Evolutionary conservation across 345 rosid genomes (phyloP).

Genomic region (Clausena lansium): DNA sequence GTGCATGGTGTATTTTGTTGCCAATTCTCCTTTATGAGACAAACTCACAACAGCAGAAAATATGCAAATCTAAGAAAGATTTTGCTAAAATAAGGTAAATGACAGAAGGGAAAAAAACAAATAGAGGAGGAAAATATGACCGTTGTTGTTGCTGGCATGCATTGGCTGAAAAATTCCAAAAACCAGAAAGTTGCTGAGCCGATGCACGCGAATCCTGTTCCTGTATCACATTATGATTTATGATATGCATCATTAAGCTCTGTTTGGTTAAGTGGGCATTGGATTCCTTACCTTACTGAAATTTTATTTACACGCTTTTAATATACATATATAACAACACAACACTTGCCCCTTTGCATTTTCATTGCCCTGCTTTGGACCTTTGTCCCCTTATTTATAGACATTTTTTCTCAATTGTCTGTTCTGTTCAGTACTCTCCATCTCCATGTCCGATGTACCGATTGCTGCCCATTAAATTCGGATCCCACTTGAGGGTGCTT

Average conservation of each 20-base stretch:
- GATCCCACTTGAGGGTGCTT: background rate
- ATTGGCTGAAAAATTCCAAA: background rate
- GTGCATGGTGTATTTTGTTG: background rate
- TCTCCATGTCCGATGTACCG: background rate
- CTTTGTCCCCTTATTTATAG: constrained; percentile 32
- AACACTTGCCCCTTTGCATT: constrained; percentile 7
- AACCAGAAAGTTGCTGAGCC: background rate
- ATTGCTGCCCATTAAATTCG: background rate
- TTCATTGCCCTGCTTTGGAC: constrained; percentile 16
- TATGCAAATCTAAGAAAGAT: constrained; percentile 8
- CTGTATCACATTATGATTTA: background rate
- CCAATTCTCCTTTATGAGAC: background rate
- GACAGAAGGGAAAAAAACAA: background rate
- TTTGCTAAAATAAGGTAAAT: background rate
- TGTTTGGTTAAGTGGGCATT: constrained; percentile 23
- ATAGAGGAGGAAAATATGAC: too few species aligned
- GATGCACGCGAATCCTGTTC: background rate
- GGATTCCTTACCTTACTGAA: constrained; percentile 36
- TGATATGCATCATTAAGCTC: background rate
- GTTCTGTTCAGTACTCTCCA: background rate
- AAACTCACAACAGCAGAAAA: background rate
- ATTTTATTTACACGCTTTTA: constrained; percentile 2
- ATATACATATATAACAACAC: background rate
- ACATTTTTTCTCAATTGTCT: constrained; percentile 27
- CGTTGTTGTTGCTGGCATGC: background rate